phyloP scores from a whole-genome alignment of 495 filamentous ascomycete species.

The Penicillium antarcticum region DNA sequence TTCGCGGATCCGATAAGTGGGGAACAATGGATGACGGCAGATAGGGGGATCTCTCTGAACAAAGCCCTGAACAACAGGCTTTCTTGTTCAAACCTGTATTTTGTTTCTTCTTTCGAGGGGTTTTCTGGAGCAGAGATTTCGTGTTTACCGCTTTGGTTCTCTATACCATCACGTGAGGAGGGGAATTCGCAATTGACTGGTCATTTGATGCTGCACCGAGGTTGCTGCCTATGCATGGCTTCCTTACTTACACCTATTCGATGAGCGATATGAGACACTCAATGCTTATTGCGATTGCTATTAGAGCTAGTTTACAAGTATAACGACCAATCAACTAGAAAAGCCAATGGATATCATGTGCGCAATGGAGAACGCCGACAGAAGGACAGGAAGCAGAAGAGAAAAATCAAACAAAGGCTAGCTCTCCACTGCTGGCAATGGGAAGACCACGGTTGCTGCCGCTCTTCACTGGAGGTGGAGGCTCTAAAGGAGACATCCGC shows the following conservation, averaged over 20 bases:
- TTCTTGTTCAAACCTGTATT: too few species aligned
- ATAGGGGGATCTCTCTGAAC: constrained; percentile 11
- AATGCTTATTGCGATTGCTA: too few species aligned
- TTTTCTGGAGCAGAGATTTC: constrained; percentile 18
- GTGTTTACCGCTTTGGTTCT: constrained; percentile 14
- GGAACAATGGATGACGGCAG: constrained; percentile 23
- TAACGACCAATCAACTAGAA: constrained; percentile 8
- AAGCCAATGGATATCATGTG: constrained; percentile 30
- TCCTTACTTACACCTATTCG: constrained; percentile 2
- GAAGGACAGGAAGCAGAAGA: not conserved
- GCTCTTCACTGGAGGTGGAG: constrained; percentile 16
- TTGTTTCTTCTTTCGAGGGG: not conserved
- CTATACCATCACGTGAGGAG: constrained; percentile 7
- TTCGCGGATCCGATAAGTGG: constrained; percentile 32
- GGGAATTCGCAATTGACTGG: constrained; percentile 9
- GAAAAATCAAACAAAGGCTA: constrained; percentile 29
- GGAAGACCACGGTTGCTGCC: constrained; percentile 19
- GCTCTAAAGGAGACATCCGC: constrained; percentile 13
- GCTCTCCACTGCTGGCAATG: constrained; percentile 27
- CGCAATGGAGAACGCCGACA: constrained; percentile 24
- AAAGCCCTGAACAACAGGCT: not conserved
- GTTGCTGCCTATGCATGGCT: too few species aligned
- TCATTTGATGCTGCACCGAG: not conserved
- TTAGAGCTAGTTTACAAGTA: too few species aligned
- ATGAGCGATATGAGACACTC: constrained; percentile 1